Evolutionary conservation across 2,329 filamentous ascomycete genomes (phyloP), one percentile per base, ranked within the genome.

Genomic region (Tolypocladium cylindrosporum): DNA sequence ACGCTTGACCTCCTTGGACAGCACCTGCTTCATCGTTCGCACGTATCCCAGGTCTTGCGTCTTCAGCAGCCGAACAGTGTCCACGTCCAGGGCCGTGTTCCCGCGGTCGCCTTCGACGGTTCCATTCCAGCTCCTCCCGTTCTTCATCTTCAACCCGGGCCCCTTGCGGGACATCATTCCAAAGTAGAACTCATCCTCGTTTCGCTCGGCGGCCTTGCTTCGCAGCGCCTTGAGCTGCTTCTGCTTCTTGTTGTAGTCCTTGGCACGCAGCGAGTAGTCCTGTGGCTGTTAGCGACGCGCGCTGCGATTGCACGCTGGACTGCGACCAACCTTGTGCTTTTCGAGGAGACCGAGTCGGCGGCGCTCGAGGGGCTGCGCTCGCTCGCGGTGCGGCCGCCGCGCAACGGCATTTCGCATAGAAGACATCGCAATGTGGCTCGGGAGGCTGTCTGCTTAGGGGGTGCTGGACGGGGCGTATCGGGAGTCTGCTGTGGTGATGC

Each of bases 281-380:
- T 82, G 60, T 45, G 61, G 57, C 61, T 42, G 55, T 59, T 51
- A 57, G 58, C 21, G 53, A 7, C 1, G 19, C 42, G 41, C 5
- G 34, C 36, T 21, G 31, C 34, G 11, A 45, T 13, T 10, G 59
- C 57, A 57, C 54, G 48, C 50, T 16, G 24, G 45, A 9, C 8
- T n/a, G 43, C 34, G 36, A 62, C 69, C 48, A 68, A 87, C 87
- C 78, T 97, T 97, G 81, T 94, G 89, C 77, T 99, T 97, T 74
- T 97, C 94, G 61, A 97, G 86, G 27, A 97, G 83, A 63, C 94
- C 94, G 75, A 91, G 91, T 77, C 90, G 90, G 63, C 87, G 79
- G 56, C 94, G 90, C 70, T 92, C 89, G 62, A 84, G 74, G 45
- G 92, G 89, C 73, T 97, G 94, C 41, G 90, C 89, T 66, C 94